Evolutionary conservation across 305 asterid species (phyloP).

Genomic region (Solanum hybrid): DNA sequence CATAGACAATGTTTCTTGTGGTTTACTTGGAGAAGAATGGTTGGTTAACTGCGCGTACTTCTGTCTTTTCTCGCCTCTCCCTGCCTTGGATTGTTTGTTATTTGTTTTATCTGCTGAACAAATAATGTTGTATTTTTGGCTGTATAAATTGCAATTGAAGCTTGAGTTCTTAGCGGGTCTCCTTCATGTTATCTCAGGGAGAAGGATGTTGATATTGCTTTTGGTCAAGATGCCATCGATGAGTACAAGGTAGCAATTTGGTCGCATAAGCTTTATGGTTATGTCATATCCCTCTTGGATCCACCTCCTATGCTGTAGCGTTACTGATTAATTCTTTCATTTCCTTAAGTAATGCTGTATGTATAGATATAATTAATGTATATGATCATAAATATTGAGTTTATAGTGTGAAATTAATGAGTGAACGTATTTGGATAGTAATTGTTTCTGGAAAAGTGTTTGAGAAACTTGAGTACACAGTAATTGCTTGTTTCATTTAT

Average conservation of each 20-base stretch:
- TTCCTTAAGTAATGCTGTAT: neutral
- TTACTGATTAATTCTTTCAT: neutral
- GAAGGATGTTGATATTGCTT: slow-evolving; percentile 77
- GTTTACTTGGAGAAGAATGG: neutral
- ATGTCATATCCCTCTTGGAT: slow-evolving; percentile 10
- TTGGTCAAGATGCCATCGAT: slow-evolving; percentile 96
- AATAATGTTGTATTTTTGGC: neutral
- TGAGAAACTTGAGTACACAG: neutral
- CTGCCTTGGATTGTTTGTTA: neutral
- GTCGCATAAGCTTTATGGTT: slow-evolving; percentile 7
- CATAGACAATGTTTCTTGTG: neutral
- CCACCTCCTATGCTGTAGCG: slow-evolving; percentile 1
- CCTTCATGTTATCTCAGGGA: slow-evolving; percentile 53
- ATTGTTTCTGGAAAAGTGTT: neutral
- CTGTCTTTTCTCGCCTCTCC: neutral
- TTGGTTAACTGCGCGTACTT: neutral
- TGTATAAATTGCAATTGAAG: slow-evolving; percentile 1
- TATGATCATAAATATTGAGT: neutral
- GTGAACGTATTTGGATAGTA: neutral
- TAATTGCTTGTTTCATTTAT: neutral
- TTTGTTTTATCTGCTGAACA: neutral
- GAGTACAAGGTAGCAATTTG: slow-evolving; percentile 75
- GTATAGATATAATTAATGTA: neutral
- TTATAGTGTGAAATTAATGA: neutral
- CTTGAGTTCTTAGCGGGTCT: slow-evolving; percentile 12